Evolutionary conservation across 768 basidiomycete species (phyloP).

Genomic region (Gautieria morchelliformis): DNA sequence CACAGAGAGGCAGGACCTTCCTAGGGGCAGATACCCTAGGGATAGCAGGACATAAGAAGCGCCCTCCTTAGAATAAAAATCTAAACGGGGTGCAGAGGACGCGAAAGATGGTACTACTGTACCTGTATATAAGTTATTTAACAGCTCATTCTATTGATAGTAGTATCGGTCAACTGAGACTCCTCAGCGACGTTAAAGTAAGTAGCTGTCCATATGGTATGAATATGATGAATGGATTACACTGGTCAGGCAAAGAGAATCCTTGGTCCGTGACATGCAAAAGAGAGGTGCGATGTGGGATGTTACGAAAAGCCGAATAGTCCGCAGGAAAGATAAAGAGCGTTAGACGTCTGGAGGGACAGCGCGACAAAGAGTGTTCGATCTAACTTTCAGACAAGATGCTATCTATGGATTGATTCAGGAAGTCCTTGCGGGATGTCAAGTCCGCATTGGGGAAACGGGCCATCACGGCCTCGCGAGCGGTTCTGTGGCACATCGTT

Average conservation of each 20-base stretch:
- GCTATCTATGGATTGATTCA: slow-evolving; percentile 90
- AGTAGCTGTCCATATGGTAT: slow-evolving; percentile 5
- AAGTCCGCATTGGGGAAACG: slow-evolving; percentile 96
- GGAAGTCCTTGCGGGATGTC: slow-evolving; percentile 71
- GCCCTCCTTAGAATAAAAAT: too few species aligned
- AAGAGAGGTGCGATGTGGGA: not conserved
- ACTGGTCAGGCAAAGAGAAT: slow-evolving; percentile 3
- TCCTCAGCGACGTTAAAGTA: not conserved
- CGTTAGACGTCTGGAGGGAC: not conserved
- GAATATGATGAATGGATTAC: slow-evolving; percentile 1
- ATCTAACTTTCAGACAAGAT: slow-evolving; percentile 79
- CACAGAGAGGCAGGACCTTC: too few species aligned
- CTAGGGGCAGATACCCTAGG: too few species aligned
- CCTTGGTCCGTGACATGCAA: slow-evolving; percentile 8
- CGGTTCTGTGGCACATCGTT: slow-evolving; percentile 43
- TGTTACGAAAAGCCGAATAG: not conserved
- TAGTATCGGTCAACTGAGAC: too few species aligned
- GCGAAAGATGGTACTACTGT: too few species aligned
- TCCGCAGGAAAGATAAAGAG: not conserved
- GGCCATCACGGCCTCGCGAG: slow-evolving; percentile 78
- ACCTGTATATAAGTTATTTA: too few species aligned
- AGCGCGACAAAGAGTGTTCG: not conserved
- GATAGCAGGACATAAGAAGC: too few species aligned
- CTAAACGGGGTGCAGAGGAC: too few species aligned
- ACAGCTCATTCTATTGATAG: too few species aligned